Evolutionary conservation across 441 rosid species (phyloP), one percentile per base, ranked within the genome.

Genomic region (Macaranga tanarius): DNA sequence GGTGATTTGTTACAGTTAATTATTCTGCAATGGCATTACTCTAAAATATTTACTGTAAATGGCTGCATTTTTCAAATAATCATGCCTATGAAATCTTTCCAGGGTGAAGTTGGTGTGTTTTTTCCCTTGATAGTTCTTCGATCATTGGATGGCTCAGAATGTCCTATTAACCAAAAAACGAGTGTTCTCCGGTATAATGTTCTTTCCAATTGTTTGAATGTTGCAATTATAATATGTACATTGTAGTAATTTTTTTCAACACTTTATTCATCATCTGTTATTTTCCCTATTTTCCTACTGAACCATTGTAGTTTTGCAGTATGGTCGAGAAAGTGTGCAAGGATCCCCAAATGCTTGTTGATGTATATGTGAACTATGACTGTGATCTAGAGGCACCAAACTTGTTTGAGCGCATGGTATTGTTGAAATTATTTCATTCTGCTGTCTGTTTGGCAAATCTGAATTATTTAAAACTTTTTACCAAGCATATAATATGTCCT

Each of bases 331-430:
- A 89, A 85, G 93, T 92, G 57, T 94, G 98, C 79, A 92, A 84
- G 80, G 98, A 96, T 86, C 88, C 99, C 72, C 99, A 96, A 81
- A 89, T 92, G 96, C 99, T 96, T 80, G 97, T 94, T 78, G 99
- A 96, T 85, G 88, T 96, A 63, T 96, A 86, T 87, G 98, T 94
- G 80, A 96, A 94, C 79, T 94, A 96, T 80, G 99, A 96, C 71
- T 96, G 99, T 79, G 99, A 94, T 91, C 91, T 92, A 73, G 96
- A 94, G 87, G 96, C 99, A 67, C 94, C 99, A 0, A 96, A 96
- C 85, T 88, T 96, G 85, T 96, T 96, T 89, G 99, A 96, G 82
- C 97, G 98, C 86, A 85, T 90, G 99, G 99, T 96, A 82, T 55
- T 58, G 58, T 72, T 73, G 61, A 34, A 54, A 28, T n/a, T 52